phyloP scores from a whole-genome alignment of 2,329 filamentous ascomycete genomes.

The Epichloe coenophiala region DNA sequence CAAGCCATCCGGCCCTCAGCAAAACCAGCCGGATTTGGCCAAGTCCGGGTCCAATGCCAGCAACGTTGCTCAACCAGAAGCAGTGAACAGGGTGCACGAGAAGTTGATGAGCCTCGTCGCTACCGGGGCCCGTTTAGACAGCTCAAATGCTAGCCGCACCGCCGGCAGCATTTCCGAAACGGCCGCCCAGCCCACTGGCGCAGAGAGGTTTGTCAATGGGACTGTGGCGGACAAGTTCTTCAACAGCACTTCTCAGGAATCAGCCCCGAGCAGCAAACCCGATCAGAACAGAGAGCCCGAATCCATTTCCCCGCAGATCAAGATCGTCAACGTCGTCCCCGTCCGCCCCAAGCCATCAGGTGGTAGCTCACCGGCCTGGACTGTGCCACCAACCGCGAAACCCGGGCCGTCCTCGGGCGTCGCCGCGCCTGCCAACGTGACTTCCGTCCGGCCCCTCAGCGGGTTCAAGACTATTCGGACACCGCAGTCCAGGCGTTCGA shows the following conservation, averaged over 20 bases:
- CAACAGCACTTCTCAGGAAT: background rate
- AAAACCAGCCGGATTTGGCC: background rate
- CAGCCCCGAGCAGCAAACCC: background rate
- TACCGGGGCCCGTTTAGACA: background rate
- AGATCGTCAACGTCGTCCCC: background rate
- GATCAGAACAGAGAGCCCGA: background rate
- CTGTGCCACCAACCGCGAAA: background rate
- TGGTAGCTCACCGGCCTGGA: background rate
- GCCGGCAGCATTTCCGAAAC: background rate
- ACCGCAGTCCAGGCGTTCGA: background rate
- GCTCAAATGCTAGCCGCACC: background rate
- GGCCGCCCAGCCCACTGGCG: background rate
- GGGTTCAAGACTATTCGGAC: constrained; percentile 1
- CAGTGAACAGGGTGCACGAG: background rate
- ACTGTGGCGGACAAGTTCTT: background rate
- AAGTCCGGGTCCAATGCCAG: background rate
- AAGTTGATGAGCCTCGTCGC: background rate
- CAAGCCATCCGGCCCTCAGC: background rate
- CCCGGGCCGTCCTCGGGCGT: background rate
- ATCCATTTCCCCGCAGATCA: background rate
- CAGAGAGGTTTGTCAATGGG: background rate
- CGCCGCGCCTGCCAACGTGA: background rate
- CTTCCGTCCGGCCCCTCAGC: background rate
- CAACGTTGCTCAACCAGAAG: background rate
- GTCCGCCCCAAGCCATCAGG: background rate